Base-by-base conservation (phyloP, 1,284 basidiomycete genomes). In the Irpex sp. region DNA sequence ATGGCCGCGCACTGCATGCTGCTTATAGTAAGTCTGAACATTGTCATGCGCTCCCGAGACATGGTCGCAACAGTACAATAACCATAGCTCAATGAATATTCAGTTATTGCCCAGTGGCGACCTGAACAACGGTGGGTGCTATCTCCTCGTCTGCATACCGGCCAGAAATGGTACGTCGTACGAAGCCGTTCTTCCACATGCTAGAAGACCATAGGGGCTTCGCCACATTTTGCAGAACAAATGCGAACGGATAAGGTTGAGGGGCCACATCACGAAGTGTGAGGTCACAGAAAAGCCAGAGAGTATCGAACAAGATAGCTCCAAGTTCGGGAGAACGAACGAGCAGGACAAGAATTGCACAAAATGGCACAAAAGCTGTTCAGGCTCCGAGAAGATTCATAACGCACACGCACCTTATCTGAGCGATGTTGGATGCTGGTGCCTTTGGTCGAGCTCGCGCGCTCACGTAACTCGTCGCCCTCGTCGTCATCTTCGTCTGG, bases 401-500 rank as follows among this genome's bases (percentile, higher is more conserved):
- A 26, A 26, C 21, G 3, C 21, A 26, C 9, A 62, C 61, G 36
- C 49, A 64, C 63, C 60, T 54, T 64, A 58, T 64, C 63, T 53
- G 35, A 59, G 33, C 37, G 37, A 39, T 8, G 7, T 39, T 39
- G 9, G 15, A 3, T 15, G 4, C 8, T 39, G 37, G 37, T 39
- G 19, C 46, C 17, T 19, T 35, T 43, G 56, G 59, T 46, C 33
- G 46, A 49, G 36, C 58, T 31, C 19, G 21, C 37, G 36, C 47
- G 33, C 47, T 39, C 53, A 54, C 26, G 43, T 47, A 31, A 46
- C 43, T 65, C 46, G 37, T 49, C 43, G 31, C 56, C 59, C 61
- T 61, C 57, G 55, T 65, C 64, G 64, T 65, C 64, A 65, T 63
- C 51, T 36, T 49, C 59, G 35, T 56, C 59, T 43, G 64, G 9